Evolutionary conservation across 2,329 filamentous ascomycete species (phyloP), one percentile per base, ranked within the genome.

Genomic region (Didymella keratinophila): DNA sequence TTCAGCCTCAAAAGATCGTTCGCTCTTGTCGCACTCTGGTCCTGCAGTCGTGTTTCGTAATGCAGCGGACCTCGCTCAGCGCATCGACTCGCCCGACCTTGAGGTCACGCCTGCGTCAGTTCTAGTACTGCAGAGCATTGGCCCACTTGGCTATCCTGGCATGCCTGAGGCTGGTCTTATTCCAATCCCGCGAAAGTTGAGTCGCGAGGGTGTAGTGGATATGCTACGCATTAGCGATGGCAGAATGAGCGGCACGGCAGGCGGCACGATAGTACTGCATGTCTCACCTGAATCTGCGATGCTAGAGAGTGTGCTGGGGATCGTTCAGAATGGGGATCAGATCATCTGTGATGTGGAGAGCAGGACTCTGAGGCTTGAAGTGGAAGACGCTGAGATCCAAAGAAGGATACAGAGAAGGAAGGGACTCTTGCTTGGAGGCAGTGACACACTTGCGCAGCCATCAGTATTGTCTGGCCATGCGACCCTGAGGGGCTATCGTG

Each of bases 91-190:
- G 25, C 88, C 91, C 53, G 84, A 89, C 47, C 88, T 91, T 39
- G 84, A 86, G 1, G 86, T 87, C 30, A 84, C 84, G 56, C 91
- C 93, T 69, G 92, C 94, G 72, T 83, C 94, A 16, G 93, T 97
- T 10, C 80, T 97, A 37, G 87, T 97, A 36, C 91, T 97, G 52
- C 88, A 93, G 18, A 96, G 96, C 73, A 93, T 97, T 75, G 93
- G 93, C 0, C 93, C 93, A 8, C 91, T 90, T 72, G 93, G 93
- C 58, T 93, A 93, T 0, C 93, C 93, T 0, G 93, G 93, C 42
- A 97, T 97, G 93, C 93, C 93, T 1, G 93, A 97, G 79, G 93
- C 93, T 1, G 91, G 90, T 4, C 81, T 97, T 52, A 90, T 83
- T 53, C 95, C 96, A 68, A 86, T 96, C 7, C 92, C 93, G 1